These are phyloP conservation scores for Alisma plantagoaquatica DNA, from an alignment of 106 monocot genomes.

Conservation along the genomic window DNA sequence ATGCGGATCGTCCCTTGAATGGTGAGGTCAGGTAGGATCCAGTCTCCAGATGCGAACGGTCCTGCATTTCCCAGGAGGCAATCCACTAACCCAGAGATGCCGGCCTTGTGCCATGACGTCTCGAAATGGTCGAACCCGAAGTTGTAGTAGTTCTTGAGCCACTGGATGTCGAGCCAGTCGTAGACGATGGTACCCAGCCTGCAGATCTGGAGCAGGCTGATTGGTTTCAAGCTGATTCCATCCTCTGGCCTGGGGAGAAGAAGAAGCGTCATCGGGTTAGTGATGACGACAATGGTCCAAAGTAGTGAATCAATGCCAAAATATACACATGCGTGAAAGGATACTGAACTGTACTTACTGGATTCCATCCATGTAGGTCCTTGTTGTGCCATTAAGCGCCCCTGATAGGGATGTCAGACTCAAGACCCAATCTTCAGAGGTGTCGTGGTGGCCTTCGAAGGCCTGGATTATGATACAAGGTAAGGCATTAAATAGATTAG, in stretches of 20 bases:
- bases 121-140: slow-evolving; percentile 91
- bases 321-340: too few species aligned
- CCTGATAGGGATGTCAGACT: slow-evolving; percentile 83
- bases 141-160: slow-evolving; percentile 88
- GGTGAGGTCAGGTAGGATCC: slow-evolving; percentile 92
- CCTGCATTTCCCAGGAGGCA: slow-evolving; percentile 53
- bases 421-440: slow-evolving; percentile 75
- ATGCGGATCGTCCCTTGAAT: slow-evolving; percentile 57
- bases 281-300: too few species aligned
- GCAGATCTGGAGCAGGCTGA: slow-evolving; percentile 71
- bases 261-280: too few species aligned
- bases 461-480: too few species aligned
- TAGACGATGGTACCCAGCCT: slow-evolving; percentile 69
- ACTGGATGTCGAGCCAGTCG: slow-evolving; percentile 66
- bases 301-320: too few species aligned
- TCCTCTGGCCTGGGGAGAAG: slow-evolving; percentile 55
- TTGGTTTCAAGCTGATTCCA: slow-evolving; percentile 54
- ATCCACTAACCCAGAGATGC: slow-evolving; percentile 54
- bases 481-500: too few species aligned
- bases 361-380: slow-evolving; percentile 81
- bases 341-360: too few species aligned
- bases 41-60: slow-evolving; percentile 79
- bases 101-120: slow-evolving; percentile 46
- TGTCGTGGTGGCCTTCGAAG: too few species aligned
- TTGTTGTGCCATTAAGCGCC: slow-evolving; percentile 86